phyloP scores from a whole-genome alignment of 2,329 filamentous ascomycete genomes.

The Plectosphaerella sp. region DNA sequence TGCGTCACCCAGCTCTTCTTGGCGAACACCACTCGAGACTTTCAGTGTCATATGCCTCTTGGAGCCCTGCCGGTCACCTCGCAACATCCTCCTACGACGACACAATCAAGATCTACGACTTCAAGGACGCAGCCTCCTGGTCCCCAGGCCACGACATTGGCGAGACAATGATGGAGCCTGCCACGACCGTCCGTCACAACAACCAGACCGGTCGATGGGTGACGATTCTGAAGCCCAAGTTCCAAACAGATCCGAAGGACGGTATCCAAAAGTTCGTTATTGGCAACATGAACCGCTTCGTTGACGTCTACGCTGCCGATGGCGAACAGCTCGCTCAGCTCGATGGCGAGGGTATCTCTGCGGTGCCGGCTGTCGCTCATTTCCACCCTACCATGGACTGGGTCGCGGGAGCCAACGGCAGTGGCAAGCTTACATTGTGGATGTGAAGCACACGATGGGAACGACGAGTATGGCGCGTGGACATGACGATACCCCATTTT shows the following conservation, averaged over 20 bases:
- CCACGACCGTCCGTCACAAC: slow-evolving; percentile 72
- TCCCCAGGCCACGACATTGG: slow-evolving; percentile 51
- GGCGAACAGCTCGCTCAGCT: slow-evolving; percentile 87
- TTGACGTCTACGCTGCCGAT: slow-evolving; percentile 79
- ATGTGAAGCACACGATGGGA: slow-evolving; percentile 44
- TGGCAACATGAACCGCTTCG: slow-evolving; percentile 96
- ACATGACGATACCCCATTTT: no score
- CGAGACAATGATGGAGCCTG: slow-evolving; percentile 63
- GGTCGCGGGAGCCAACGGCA: slow-evolving; percentile 88
- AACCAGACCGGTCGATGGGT: slow-evolving; percentile 96
- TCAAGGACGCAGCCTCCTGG: slow-evolving; percentile 59
- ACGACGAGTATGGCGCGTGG: no score
- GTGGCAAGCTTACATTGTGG: slow-evolving; percentile 91
- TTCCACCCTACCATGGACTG: slow-evolving; percentile 87
- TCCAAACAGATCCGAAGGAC: slow-evolving; percentile 77
- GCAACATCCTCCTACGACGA: slow-evolving; percentile 95
- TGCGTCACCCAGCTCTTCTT: slow-evolving; percentile 61
- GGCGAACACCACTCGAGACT: slow-evolving; percentile 79
- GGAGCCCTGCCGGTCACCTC: slow-evolving; percentile 78
- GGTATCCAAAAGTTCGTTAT: slow-evolving; percentile 85
- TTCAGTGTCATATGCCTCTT: slow-evolving; percentile 89
- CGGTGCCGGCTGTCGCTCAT: slow-evolving; percentile 86
- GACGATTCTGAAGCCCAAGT: slow-evolving; percentile 76
- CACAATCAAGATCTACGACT: slow-evolving; percentile 87
- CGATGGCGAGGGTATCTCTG: slow-evolving; percentile 85